phyloP scores from a whole-genome alignment of 257 asterid genomes.

The Solanum clarkiae region DNA sequence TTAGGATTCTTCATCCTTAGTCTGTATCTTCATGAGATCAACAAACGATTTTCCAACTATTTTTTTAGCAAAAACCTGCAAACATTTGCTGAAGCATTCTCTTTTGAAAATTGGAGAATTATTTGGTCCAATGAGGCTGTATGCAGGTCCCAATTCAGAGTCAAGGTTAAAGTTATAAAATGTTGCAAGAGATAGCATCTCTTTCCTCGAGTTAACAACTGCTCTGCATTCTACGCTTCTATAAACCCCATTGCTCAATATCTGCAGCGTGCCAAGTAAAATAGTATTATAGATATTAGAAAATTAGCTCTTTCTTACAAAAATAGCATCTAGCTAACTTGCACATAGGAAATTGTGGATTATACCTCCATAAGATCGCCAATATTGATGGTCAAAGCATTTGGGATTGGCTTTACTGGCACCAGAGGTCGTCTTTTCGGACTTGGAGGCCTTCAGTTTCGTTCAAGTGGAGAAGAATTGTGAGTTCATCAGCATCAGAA shows the following conservation, averaged over 20 bases:
- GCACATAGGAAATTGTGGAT: too few species aligned
- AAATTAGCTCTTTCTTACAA: background rate
- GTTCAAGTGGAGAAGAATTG: too few species aligned
- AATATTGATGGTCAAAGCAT: too few species aligned
- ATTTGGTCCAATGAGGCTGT: constrained; percentile 23
- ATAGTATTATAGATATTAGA: background rate
- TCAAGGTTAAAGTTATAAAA: constrained; percentile 25
- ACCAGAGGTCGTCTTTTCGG: too few species aligned
- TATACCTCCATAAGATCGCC: too few species aligned
- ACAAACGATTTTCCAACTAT: background rate
- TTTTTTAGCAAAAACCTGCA: constrained; percentile 26
- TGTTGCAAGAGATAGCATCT: constrained; percentile 40
- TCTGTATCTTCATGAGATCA: background rate
- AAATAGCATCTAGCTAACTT: background rate
- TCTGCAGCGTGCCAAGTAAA: constrained; percentile 3
- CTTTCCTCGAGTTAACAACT: constrained; percentile 21
- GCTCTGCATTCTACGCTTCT: constrained; percentile 44
- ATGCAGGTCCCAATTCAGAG: constrained; percentile 35
- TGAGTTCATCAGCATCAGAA: too few species aligned
- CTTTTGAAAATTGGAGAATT: constrained; percentile 23
- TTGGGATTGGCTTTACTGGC: too few species aligned
- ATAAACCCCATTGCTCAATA: constrained; percentile 35
- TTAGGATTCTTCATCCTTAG: background rate
- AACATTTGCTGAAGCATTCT: constrained; percentile 7
- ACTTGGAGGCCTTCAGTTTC: too few species aligned